Percentiles rank a stretch among this genome's conserved stretches.
These are phyloP conservation scores for Myxozyma geophila DNA, from an alignment of 805 yeast species.

Conservation along the genomic window DNA sequence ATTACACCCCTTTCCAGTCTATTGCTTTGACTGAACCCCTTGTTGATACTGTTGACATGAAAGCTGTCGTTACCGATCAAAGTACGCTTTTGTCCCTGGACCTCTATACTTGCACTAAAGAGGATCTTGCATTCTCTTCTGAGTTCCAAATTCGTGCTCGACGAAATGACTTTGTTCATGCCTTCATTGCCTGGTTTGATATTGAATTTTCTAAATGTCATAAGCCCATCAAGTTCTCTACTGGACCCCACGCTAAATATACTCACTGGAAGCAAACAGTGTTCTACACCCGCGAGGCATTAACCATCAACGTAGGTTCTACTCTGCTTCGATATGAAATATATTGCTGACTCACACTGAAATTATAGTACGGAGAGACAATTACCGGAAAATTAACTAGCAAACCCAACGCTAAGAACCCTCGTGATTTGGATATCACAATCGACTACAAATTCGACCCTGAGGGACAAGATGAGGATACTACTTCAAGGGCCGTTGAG, in stretches of 20 bases:
- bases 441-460: constrained; percentile 60
- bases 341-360: not conserved
- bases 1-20: constrained; percentile 86
- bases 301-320: constrained; percentile 47
- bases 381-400: constrained; percentile 74
- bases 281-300: constrained; percentile 81
- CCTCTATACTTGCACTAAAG: constrained; percentile 83
- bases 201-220: constrained; percentile 71
- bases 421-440: constrained; percentile 87
- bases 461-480: constrained; percentile 40
- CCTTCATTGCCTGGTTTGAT: constrained; percentile 93
- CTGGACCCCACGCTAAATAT: constrained; percentile 92
- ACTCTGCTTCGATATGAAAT: no score
- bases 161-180: constrained; percentile 83
- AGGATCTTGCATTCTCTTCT: constrained; percentile 75
- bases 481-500: not conserved
- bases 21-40: constrained; percentile 91
- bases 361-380: constrained; percentile 69
- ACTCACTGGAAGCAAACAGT: constrained; percentile 99
- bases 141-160: constrained; percentile 74
- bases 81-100: constrained; percentile 78
- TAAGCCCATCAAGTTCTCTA: constrained; percentile 70
- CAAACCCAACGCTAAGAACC: constrained; percentile 76
- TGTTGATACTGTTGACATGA: constrained; percentile 89
- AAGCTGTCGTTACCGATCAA: constrained; percentile 74